A percentile compares a stretch with the other conserved stretches of the same genome.
Evolutionary conservation across 371 early-diverging fungal species (phyloP).

Genomic region (Mucor irregularis): DNA sequence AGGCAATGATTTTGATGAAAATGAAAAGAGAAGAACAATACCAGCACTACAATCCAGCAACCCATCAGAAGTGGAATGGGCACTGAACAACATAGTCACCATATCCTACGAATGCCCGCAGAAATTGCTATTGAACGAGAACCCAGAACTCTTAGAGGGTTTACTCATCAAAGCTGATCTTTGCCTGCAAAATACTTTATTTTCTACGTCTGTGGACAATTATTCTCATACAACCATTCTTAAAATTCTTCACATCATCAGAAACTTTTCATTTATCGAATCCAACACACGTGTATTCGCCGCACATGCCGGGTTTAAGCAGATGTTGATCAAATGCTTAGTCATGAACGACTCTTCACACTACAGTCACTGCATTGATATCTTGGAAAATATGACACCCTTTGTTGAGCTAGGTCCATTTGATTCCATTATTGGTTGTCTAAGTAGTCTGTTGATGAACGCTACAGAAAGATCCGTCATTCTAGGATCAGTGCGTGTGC

Average conservation of each 20-base stretch:
- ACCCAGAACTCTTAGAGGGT: slow-evolving; percentile 66
- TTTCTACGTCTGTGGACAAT: neutral
- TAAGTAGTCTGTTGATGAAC: slow-evolving; percentile 46
- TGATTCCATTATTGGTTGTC: slow-evolving; percentile 38
- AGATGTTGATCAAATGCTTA: slow-evolving; percentile 56
- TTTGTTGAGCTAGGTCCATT: slow-evolving; percentile 50
- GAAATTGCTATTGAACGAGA: slow-evolving; percentile 62
- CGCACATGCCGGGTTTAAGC: slow-evolving; percentile 42
- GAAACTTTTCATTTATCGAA: slow-evolving; percentile 75
- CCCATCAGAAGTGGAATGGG: slow-evolving; percentile 84
- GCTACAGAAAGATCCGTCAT: slow-evolving; percentile 63
- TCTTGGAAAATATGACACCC: slow-evolving; percentile 68
- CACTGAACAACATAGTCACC: slow-evolving; percentile 77
- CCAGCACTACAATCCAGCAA: slow-evolving; percentile 73
- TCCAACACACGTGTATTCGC: slow-evolving; percentile 58
- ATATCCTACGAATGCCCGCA: slow-evolving; percentile 66
- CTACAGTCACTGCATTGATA: slow-evolving; percentile 65
- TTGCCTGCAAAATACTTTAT: slow-evolving; percentile 41
- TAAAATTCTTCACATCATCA: slow-evolving; percentile 72
- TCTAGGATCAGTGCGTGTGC: slow-evolving; percentile 59
- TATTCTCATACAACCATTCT: slow-evolving; percentile 31
- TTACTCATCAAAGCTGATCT: slow-evolving; percentile 57
- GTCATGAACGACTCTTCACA: slow-evolving; percentile 53
- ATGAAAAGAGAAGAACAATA: slow-evolving; percentile 66
- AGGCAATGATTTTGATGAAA: slow-evolving; percentile 40